These are phyloP conservation scores for Aspergillus egyptiacus DNA, from an alignment of 495 filamentous ascomycete genomes.

Conservation along the genomic window DNA sequence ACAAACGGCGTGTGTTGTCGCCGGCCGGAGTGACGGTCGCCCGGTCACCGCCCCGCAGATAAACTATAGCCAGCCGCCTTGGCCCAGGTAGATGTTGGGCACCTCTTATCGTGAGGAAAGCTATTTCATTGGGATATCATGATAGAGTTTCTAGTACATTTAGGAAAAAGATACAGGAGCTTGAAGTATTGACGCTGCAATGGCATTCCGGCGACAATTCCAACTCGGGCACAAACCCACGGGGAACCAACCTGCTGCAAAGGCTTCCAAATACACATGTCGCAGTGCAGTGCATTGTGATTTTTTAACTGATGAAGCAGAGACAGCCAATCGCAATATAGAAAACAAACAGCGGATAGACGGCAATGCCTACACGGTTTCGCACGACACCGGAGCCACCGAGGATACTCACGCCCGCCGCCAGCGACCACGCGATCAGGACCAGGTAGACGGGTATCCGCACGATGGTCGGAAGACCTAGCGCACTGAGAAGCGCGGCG, in stretches of 20 bases:
- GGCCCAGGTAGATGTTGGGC: background rate
- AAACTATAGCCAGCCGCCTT: background rate
- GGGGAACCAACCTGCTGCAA: background rate
- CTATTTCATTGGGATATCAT: slow-evolving; percentile 18
- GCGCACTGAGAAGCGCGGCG: slow-evolving; percentile 78
- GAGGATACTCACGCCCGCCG: slow-evolving; percentile 91
- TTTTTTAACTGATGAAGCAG: slow-evolving; percentile 82
- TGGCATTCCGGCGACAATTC: slow-evolving; percentile 9
- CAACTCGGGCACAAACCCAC: background rate
- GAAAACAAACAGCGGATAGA: slow-evolving; percentile 94
- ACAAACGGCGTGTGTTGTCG: slow-evolving; percentile 23
- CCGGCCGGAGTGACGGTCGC: slow-evolving; percentile 12
- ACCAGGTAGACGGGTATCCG: slow-evolving; percentile 86
- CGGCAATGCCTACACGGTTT: slow-evolving; percentile 90
- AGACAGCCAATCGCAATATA: slow-evolving; percentile 89
- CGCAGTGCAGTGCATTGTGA: background rate
- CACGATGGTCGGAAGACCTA: slow-evolving; percentile 67
- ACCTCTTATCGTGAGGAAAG: background rate
- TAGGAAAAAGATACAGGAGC: background rate
- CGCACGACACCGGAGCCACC: slow-evolving; percentile 91
- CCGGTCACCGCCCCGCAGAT: slow-evolving; percentile 22
- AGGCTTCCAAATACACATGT: background rate
- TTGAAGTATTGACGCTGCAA: slow-evolving; percentile 3
- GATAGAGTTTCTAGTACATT: slow-evolving; percentile 10
- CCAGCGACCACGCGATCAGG: slow-evolving; percentile 84